These are phyloP conservation scores for Ramaria sp. DNA, from an alignment of 768 basidiomycete species.

Conservation along the genomic window DNA sequence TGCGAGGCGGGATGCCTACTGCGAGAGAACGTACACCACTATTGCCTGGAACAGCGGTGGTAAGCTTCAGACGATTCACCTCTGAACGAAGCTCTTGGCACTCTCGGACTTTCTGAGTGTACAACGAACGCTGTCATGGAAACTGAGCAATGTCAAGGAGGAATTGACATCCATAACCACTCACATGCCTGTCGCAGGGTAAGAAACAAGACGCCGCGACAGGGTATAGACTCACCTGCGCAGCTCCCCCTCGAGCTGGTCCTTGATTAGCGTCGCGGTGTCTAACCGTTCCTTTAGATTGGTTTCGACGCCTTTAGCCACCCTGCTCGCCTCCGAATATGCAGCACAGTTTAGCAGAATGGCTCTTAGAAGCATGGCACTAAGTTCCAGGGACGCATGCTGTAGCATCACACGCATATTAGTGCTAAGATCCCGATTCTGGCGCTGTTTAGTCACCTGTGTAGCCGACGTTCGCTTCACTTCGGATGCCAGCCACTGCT, in stretches of 20 bases:
- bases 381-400: constrained; percentile 61
- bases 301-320: constrained; percentile 51
- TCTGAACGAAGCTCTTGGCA: constrained; percentile 58
- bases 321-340: constrained; percentile 66
- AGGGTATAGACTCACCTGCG: constrained; percentile 43
- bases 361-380: constrained; percentile 68
- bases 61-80: constrained; percentile 44
- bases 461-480: constrained; percentile 38
- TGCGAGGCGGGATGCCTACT: neutral
- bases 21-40: neutral
- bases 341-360: constrained; percentile 77
- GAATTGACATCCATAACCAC: constrained; percentile 19
- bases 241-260: constrained; percentile 59
- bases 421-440: too few relatives aligned
- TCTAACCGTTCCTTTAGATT: constrained; percentile 56
- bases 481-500: constrained; percentile 61
- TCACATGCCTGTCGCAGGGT: constrained; percentile 44
- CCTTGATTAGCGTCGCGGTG: constrained; percentile 45
- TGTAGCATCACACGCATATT: constrained; percentile 17
- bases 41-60: neutral
- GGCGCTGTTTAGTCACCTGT: constrained; percentile 38
- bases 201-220: constrained; percentile 16
- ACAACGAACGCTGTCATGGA: constrained; percentile 40
- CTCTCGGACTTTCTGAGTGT: constrained; percentile 62
- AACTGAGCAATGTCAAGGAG: neutral